A percentile compares a stretch with the other conserved stretches of the same genome.
Conservation (phyloP, 352 stramenopile genomes). For the Globisporangium perplexum region DNA sequence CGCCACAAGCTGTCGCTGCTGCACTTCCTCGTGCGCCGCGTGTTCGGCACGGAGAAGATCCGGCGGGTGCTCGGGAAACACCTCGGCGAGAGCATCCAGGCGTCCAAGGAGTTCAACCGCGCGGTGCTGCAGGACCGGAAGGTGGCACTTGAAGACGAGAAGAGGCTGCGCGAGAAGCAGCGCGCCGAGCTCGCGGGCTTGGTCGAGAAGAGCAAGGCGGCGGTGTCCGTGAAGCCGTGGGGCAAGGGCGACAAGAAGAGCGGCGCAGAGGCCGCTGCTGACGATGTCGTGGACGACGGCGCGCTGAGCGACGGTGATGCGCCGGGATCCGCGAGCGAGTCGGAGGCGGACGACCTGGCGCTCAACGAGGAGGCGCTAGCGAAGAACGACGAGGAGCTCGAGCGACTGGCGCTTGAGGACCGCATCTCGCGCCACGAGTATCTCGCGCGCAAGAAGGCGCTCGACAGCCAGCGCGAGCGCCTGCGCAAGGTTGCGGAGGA, state of each 20-base stretch:
- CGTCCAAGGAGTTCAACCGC: conserved; percentile 74
- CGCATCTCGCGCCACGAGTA: conserved; percentile 82
- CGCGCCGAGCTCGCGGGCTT: conserved; percentile 47
- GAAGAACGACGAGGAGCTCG: conserved; percentile 73
- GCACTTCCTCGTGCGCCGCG: conserved; percentile 56
- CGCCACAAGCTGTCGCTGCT: conserved; percentile 68
- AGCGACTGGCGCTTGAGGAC: conserved; percentile 49
- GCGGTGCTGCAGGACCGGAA: conserved; percentile 58
- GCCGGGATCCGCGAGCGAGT: conserved; percentile 37
- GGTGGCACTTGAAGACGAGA: conserved; percentile 69
- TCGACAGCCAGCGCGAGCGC: conserved; percentile 62
- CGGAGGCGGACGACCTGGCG: conserved; percentile 55
- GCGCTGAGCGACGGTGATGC: conserved; percentile 23
- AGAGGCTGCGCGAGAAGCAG: conserved; percentile 74
- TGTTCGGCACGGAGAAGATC: conserved; percentile 62
- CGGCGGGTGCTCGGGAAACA: conserved; percentile 53
- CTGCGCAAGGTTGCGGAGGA: conserved; percentile 47
- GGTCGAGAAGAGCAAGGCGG: conserved; percentile 41
- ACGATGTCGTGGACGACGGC: conserved; percentile 31
- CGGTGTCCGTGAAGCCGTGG: conserved; percentile 44
- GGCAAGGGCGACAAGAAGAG: conserved; percentile 55
- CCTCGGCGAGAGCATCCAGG: conserved; percentile 43
- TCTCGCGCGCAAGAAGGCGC: conserved; percentile 60
- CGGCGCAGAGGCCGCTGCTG: conserved; percentile 3
- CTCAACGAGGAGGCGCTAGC: conserved; percentile 51